phyloP scores from a whole-genome alignment of 352 stramenopile species.

The Globisporangium okanoganense region DNA sequence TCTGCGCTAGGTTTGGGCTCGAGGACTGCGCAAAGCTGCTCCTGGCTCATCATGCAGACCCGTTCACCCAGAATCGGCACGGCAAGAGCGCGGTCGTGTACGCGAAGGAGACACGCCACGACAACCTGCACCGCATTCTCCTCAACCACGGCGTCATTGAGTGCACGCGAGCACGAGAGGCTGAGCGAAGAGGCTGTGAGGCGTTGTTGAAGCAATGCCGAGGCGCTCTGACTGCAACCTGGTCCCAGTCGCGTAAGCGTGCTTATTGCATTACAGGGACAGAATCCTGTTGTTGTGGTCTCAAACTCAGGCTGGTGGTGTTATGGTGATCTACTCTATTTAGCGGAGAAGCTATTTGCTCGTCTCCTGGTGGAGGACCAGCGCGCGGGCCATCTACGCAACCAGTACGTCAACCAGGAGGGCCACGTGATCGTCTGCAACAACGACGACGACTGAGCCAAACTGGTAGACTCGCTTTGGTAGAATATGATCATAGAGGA shows the following conservation, averaged over 20 bases:
- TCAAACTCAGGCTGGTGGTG: not conserved
- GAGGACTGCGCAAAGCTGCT: conserved; percentile 54
- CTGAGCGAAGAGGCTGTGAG: conserved; percentile 17
- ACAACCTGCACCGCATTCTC: conserved; percentile 34
- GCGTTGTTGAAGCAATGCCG: conserved; percentile 34
- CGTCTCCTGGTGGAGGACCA: conserved; percentile 44
- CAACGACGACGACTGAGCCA: conserved; percentile 21
- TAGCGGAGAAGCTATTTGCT: conserved; percentile 44
- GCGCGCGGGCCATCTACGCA: conserved; percentile 46
- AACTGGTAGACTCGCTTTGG: not conserved
- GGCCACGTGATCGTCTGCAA: conserved; percentile 48
- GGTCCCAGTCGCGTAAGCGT: conserved; percentile 48
- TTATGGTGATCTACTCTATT: not conserved
- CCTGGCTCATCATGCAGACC: conserved; percentile 34
- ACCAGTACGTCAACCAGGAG: conserved; percentile 52
- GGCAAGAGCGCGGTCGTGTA: conserved; percentile 41
- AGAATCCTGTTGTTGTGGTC: not conserved
- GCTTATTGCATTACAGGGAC: not conserved
- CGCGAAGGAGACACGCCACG: conserved; percentile 27
- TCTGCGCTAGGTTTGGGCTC: conserved; percentile 48
- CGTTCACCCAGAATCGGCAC: conserved; percentile 27
- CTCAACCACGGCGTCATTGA: conserved; percentile 45
- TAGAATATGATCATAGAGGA: conserved; percentile 17
- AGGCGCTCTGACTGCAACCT: conserved; percentile 40
- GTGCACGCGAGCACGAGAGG: conserved; percentile 27